Base-by-base conservation (phyloP, 2,329 filamentous ascomycete genomes). In the Leptoxyphium fumago region DNA sequence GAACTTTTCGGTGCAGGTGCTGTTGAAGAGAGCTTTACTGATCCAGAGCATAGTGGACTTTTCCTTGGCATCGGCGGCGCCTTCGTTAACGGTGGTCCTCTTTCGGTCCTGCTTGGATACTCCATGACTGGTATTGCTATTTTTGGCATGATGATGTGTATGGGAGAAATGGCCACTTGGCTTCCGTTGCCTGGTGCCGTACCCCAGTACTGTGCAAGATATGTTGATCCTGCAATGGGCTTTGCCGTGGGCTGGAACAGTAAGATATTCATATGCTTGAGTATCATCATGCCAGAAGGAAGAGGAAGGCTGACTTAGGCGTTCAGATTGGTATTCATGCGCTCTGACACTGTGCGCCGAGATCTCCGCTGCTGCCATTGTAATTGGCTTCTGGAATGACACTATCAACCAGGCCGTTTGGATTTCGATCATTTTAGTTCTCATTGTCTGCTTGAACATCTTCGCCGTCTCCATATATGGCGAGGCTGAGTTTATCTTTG, bases 251-350 rank as follows among this genome's bases (percentile, higher is more conserved):
- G 65, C 10, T 70, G 64, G 61, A 61, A 65, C 26, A 66, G 66
- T 45, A 21, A 32, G 40, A 29, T 13, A 30, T n/a, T 3, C 11
- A 4, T 15, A 36, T 9, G 65, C 2, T 61, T 81, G 28, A 67
- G 80, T 45, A 75, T 81, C 52, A n/a, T n/a, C 2, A 71, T 77
- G 0, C 21, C 4, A 26, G 21, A 26, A 26, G 21, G 74, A 74
- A 3, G 71, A 36, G 5, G 13, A 70, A 0, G 67, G 73, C 15
- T 65, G 73, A 4, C 69, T 78, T 42, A 81, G 81, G 2, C 84
- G 84, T 59, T 62, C 68, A 34, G 84, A 82, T 61, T 87, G 82
- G 82, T 36, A 36, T 15, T 36, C 64, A 5, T 70, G 65, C 48
- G 62, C 66, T 2, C 67, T 73, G 42, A 54, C 66, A 4, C 52